Evolutionary conservation across 148 eudicot genomes (phyloP), one percentile per base, ranked within the genome.

Genomic region (Rhododendron ferrugineum): DNA sequence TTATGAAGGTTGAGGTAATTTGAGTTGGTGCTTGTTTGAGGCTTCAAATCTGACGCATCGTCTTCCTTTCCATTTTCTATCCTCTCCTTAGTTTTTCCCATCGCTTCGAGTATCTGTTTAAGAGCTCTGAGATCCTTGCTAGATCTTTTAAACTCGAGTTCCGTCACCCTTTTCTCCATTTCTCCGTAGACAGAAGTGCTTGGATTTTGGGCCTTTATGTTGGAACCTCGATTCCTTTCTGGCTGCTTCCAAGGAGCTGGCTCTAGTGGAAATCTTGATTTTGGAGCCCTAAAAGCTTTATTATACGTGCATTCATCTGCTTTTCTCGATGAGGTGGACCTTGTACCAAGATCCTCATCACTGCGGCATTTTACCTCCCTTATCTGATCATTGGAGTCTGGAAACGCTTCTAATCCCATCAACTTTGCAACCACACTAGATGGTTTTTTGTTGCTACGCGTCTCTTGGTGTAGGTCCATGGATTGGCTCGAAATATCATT

Each of bases 41-140:
- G 68, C 85, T 85, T 85, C 40, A 73, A 82, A 34, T 89, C 84
- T 36, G 84, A 49, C 49, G 75, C 80, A 62, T 77, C 77, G 49
- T 83, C 87, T 62, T 89, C 92, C 15, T 80, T 87, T 64, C 73
- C 88, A 0, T 81, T 79, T 68, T 89, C 88, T 60, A 82, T 68
- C 78, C 85, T 89, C 83, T 74, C 86, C 82, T 88, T 93, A 22
- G 90, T 89, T 83, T 86, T 92, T 81, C 92, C 91, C 91, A 93
- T 93, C 77, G 95, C 92, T 82, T 93, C 96, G 42, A 93, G 93
- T 86, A 93, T 93, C 87, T 93, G 98, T 87, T 94, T 94, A 40
- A 93, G 94, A 88, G 94, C 98, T 92, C 97, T 92, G 87, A 94
- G 95, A 92, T 94, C 98, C 88, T 93, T 94, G 73, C 94, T 94